Percentiles rank a stretch among this genome's conserved stretches.
These are phyloP conservation scores for Amanita muscaria DNA, from an alignment of 768 basidiomycete species.

Conservation along the genomic window DNA sequence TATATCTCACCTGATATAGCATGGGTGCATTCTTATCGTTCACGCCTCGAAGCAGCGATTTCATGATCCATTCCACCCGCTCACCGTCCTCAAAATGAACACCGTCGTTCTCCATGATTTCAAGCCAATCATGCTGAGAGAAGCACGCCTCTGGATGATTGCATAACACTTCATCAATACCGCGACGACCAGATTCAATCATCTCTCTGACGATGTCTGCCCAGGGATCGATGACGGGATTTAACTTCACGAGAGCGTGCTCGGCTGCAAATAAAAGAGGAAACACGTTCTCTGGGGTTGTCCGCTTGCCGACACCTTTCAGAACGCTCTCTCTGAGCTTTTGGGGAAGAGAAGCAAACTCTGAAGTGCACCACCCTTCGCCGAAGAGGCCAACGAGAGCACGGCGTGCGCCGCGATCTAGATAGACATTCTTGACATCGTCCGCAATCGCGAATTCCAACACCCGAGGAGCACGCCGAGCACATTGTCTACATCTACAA, in stretches of 20 bases:
- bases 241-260: conserved; percentile 47
- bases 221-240: conserved; percentile 60
- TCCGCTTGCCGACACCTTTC: conserved; percentile 64
- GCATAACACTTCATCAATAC: conserved; percentile 54
- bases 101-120: conserved; percentile 66
- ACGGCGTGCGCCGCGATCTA: conserved; percentile 64
- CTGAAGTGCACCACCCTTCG: conserved; percentile 79
- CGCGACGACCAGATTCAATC: conserved; percentile 52
- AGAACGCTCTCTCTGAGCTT: conserved; percentile 61
- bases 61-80: conserved; percentile 69
- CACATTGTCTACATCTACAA: conserved; percentile 78
- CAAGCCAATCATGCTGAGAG: conserved; percentile 59
- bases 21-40: conserved; percentile 52
- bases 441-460: conserved; percentile 72
- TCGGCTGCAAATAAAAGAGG: conserved; percentile 60
- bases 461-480: conserved; percentile 69
- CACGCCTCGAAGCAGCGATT: conserved; percentile 51
- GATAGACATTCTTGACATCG: conserved; percentile 66
- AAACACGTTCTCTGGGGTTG: conserved; percentile 60
- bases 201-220: conserved; percentile 58
- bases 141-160: conserved; percentile 57
- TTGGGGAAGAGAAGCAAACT: conserved; percentile 64
- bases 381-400: conserved; percentile 81
- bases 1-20: conserved; percentile 71
- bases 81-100: conserved; percentile 73